A percentile compares a stretch with the other conserved stretches of the same genome.
These are phyloP conservation scores for Coniosporium tulheliwenetii DNA, from an alignment of 2,329 filamentous ascomycete species.

Conservation along the genomic window DNA sequence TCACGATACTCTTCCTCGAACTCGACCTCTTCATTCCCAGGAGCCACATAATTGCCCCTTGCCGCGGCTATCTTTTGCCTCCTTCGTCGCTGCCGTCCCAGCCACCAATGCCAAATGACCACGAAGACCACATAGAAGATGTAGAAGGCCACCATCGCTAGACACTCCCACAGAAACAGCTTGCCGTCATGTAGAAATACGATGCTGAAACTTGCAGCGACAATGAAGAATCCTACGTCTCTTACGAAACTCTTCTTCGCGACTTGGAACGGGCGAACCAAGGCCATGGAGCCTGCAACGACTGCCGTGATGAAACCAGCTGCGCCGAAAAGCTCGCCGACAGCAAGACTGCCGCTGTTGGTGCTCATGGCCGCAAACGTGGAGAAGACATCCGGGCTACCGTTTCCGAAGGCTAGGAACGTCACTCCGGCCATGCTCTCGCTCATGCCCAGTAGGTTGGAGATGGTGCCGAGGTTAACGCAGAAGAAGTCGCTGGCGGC, in stretches of 20 bases:
- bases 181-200: conserved; percentile 72
- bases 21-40: conserved; percentile 42
- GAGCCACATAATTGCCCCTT: conserved; percentile 55
- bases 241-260: conserved; percentile 78
- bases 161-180: conserved; percentile 78
- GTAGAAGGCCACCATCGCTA: conserved; percentile 82
- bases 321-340: conserved; percentile 88
- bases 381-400: conserved; percentile 94
- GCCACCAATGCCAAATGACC: conserved; percentile 82
- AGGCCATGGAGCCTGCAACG: conserved; percentile 90
- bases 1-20: conserved; percentile 35
- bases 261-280: conserved; percentile 90
- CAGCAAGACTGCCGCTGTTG: conserved; percentile 89
- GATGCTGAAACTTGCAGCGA: conserved; percentile 76
- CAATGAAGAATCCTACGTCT: conserved; percentile 83
- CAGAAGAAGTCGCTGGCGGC: conserved; percentile 98
- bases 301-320: conserved; percentile 94
- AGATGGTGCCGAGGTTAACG: conserved; percentile 87
- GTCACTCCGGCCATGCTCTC: conserved; percentile 95
- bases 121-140: conserved; percentile 78
- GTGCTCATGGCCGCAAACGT: conserved; percentile 97
- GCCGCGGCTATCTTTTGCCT: conserved; percentile 55
- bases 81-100: conserved; percentile 44
- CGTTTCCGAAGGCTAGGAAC: conserved; percentile 92
- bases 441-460: conserved; percentile 76